phyloP scores from a whole-genome alignment of 1,284 basidiomycete species.

The Ganoderma boninense region DNA sequence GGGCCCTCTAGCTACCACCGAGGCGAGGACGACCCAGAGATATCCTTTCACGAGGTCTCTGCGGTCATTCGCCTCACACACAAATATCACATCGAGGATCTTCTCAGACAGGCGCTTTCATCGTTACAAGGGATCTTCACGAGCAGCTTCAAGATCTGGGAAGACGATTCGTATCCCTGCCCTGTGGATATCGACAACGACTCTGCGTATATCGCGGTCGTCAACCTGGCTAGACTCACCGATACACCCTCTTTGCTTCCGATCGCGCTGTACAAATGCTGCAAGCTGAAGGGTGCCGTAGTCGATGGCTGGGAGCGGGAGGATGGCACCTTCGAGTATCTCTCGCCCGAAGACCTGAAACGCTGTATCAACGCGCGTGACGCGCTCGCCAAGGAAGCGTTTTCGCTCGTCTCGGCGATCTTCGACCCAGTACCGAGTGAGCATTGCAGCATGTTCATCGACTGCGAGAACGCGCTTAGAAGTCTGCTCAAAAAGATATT shows the following conservation, averaged over 20 bases:
- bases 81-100: constrained; percentile 15
- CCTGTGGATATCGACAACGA: neutral
- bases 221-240: constrained; percentile 14
- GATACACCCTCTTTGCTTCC: constrained; percentile 6
- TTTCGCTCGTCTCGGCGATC: neutral
- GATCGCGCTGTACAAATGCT: constrained; percentile 4
- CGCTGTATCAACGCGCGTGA: neutral
- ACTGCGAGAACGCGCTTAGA: neutral
- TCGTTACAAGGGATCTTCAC: neutral
- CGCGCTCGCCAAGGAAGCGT: neutral
- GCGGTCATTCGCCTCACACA: constrained; percentile 19
- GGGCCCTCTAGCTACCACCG: neutral
- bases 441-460: neutral
- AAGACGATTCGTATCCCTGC: neutral
- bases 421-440: neutral
- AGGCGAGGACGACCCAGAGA: neutral
- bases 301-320: neutral
- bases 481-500: neutral
- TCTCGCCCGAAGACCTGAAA: neutral
- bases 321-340: neutral
- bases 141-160: neutral
- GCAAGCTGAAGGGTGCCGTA: neutral
- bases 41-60: constrained; percentile 1
- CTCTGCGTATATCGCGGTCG: constrained; percentile 5
- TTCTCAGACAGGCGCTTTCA: neutral